Base-by-base conservation (phyloP, 495 filamentous ascomycete species). In the Penicillium tannophilum region DNA sequence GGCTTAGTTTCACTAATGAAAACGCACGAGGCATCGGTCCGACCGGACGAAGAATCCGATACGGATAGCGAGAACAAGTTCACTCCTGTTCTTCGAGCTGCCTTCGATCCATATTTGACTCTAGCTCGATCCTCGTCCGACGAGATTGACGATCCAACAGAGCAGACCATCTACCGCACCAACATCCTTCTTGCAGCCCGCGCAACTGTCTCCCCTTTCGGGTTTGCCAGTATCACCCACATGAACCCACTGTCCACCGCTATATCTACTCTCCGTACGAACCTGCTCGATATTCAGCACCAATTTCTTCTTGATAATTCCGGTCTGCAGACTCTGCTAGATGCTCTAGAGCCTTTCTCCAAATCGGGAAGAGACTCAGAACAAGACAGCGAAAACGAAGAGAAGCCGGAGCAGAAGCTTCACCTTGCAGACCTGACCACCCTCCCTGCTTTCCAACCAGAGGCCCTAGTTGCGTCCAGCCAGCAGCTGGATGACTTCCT, bases 401-500 rank as follows among this genome's bases (percentile, higher is more conserved):
- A 62, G n/a, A 67, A 73, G 66, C 28, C 64, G 66, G 53, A 72
- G 59, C 80, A 43, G 41, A 72, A 57, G 30, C 71, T 43, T 50
- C 79, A 80, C 44, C 68, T 86, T 6, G 70, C 76, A 20, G 72
- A 79, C 7, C 82, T 90, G n/a, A 75, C 79, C 17, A 72, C 62
- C 11, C 77, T 89, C 12, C 73, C 80, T 1, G 73, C 83, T 19
- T 86, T 93, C 68, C 85, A 90, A 55, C 83, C 86, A 0, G 76
- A 82, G 12, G 72, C 82, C 4, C 80, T 97, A 23, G 74, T 81
- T 12, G 69, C 76, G 36, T 86, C 87, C 7, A 88, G 88, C 65
- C 90, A 95, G 64, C 82, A 83, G 26, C 84, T 98, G 4, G 95
- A 98, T 70, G 87, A 90, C 61, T 98, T 97, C 73, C 80, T 98